These are phyloP conservation scores for Somion occarium DNA, from an alignment of 1,284 basidiomycete species.

Conservation along the genomic window DNA sequence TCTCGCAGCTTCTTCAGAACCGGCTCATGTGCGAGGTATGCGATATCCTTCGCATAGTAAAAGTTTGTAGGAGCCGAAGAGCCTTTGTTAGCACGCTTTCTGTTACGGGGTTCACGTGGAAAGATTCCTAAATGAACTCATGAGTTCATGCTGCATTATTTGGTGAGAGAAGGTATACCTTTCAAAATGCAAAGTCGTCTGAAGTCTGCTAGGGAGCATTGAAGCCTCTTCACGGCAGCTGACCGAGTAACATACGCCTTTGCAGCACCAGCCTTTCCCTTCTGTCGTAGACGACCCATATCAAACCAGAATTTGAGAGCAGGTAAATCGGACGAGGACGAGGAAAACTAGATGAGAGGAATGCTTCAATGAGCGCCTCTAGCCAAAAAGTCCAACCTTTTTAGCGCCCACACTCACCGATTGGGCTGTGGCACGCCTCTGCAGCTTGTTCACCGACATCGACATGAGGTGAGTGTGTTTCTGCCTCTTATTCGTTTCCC, in stretches of 20 bases:
- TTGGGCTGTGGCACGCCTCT: no score
- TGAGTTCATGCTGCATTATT: conserved; percentile 2
- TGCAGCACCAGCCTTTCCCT: conserved; percentile 89
- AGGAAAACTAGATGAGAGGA: conserved; percentile 10
- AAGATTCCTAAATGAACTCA: conserved; percentile 73
- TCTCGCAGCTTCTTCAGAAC: conserved; percentile 93
- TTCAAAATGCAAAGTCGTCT: conserved; percentile 97
- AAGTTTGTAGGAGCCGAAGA: conserved; percentile 96
- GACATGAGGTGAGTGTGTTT: neutral
- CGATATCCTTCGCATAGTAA: conserved; percentile 98
- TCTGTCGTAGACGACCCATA: conserved; percentile 89
- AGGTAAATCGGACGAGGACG: conserved; percentile 1
- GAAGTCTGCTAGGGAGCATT: conserved; percentile 97
- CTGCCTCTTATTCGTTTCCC: neutral
- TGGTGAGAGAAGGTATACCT: conserved; percentile 46
- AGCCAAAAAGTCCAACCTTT: conserved; percentile 23
- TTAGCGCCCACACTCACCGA: conserved; percentile 11
- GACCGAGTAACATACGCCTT: conserved; percentile 95
- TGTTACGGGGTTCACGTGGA: conserved; percentile 90
- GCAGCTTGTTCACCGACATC: neutral
- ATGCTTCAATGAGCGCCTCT: conserved; percentile 15
- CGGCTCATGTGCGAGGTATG: conserved; percentile 96
- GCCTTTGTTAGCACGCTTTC: conserved; percentile 96
- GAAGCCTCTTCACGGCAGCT: conserved; percentile 86
- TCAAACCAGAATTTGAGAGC: neutral